Percentiles rank a stretch among this genome's conserved stretches.
Conservation (phyloP, 208 protist species). For the Wallacemonas rigidus region DNA sequence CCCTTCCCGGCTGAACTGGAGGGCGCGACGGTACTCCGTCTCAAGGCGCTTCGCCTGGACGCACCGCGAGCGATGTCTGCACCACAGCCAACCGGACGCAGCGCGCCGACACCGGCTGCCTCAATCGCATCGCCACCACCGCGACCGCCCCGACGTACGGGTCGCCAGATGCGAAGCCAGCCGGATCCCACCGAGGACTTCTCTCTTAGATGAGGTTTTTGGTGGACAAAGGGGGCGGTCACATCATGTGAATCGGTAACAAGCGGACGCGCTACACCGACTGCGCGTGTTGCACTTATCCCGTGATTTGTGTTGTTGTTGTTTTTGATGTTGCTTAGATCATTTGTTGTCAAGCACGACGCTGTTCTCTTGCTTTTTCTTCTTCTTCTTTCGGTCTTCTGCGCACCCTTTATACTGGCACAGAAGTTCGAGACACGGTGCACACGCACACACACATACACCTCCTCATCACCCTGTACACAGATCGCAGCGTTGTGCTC, state of each 20-base stretch:
- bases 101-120: not conserved
- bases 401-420: not conserved
- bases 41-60: conserved; percentile 52
- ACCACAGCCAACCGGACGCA: conserved; percentile 1
- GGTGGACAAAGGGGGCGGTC: no score
- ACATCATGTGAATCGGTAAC: no score
- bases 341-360: not conserved
- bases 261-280: no score
- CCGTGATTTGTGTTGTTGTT: conserved; percentile 18
- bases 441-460: no score
- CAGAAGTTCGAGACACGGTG: no score
- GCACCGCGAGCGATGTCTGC: conserved; percentile 25
- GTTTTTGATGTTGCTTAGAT: not conserved
- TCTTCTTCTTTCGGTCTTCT: not conserved
- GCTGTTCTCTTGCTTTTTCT: conserved; percentile 21
- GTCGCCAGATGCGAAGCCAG: not conserved
- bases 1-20: conserved; percentile 77
- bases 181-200: conserved; percentile 5
- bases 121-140: conserved; percentile 15
- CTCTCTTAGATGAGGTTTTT: conserved; percentile 8
- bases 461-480: no score
- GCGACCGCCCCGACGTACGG: conserved; percentile 12
- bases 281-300: no score
- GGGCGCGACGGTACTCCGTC: conserved; percentile 55
- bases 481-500: no score